phyloP scores from a whole-genome alignment of 2,329 filamentous ascomycete genomes.

The Colletotrichum endophyticum region DNA sequence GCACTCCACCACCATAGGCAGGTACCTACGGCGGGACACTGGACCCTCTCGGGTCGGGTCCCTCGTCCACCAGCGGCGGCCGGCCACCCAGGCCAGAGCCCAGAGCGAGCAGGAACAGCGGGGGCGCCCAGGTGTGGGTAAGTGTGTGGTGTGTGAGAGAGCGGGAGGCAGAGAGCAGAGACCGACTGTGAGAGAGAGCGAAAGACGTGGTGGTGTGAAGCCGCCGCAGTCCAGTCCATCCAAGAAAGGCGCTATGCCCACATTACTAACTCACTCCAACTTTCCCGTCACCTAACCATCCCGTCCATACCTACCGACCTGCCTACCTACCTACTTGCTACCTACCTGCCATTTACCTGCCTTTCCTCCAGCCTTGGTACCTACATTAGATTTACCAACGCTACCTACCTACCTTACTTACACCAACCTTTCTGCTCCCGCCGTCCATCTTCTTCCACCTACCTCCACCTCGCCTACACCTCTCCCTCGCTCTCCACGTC shows the following conservation, averaged over 20 bases:
- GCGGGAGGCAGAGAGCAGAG: not conserved
- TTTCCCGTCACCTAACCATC: conserved; percentile 5
- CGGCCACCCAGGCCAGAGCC: not conserved
- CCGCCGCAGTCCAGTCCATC: not conserved
- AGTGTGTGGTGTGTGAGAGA: not conserved
- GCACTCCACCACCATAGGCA: not conserved
- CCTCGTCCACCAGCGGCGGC: not conserved
- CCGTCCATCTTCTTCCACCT: not conserved
- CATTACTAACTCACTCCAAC: conserved; percentile 19
- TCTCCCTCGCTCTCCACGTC: conserved; percentile 1
- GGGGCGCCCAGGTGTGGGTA: not conserved
- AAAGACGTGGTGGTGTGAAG: not conserved
- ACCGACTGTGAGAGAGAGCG: not conserved
- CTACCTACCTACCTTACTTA: not conserved
- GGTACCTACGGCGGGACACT: not conserved
- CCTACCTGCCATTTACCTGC: not conserved
- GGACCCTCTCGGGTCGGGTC: not conserved
- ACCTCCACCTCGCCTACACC: not conserved
- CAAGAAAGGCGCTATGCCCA: conserved; percentile 15
- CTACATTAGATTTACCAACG: not conserved
- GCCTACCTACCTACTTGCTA: not conserved
- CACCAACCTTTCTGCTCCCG: not conserved
- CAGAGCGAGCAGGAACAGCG: conserved; percentile 1
- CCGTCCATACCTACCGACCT: not conserved
- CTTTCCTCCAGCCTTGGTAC: not conserved